Evolutionary conservation across 2,329 filamentous ascomycete genomes (phyloP).

Genomic region (Cytospora schulzeri): DNA sequence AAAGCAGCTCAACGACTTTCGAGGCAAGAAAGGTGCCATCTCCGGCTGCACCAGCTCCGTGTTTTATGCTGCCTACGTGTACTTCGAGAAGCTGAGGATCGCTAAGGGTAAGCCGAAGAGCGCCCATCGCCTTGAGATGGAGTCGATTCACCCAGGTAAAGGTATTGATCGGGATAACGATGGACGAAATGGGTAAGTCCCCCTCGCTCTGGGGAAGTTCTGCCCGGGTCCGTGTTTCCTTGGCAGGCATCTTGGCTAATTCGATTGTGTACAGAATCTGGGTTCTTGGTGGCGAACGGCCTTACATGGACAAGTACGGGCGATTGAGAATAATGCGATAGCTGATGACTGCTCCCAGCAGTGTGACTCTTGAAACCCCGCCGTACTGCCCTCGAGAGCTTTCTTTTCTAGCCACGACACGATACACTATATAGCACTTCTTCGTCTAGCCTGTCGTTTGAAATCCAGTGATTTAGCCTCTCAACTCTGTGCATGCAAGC

Average conservation of each 20-base stretch:
- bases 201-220: too few species aligned
- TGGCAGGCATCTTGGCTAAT: background rate
- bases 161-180: background rate
- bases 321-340: background rate
- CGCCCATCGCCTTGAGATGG: conserved; percentile 51
- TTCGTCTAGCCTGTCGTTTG: too few species aligned
- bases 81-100: conserved; percentile 56
- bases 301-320: background rate
- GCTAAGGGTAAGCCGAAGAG: conserved; percentile 50
- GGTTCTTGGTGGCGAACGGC: background rate
- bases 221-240: background rate
- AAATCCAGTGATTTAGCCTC: too few species aligned
- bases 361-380: too few species aligned
- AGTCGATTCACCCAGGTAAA: conserved; percentile 31
- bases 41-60: conserved; percentile 46
- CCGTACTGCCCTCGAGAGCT: too few species aligned
- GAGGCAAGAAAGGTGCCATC: conserved; percentile 45
- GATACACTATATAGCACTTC: too few species aligned
- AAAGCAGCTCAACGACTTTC: conserved; percentile 46
- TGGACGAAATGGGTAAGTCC: background rate
- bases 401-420: too few species aligned
- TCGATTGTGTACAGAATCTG: background rate
- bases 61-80: conserved; percentile 54
- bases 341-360: background rate
- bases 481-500: too few species aligned